Conservation (phyloP, 306 rosid genomes). For the Delonix regia region DNA sequence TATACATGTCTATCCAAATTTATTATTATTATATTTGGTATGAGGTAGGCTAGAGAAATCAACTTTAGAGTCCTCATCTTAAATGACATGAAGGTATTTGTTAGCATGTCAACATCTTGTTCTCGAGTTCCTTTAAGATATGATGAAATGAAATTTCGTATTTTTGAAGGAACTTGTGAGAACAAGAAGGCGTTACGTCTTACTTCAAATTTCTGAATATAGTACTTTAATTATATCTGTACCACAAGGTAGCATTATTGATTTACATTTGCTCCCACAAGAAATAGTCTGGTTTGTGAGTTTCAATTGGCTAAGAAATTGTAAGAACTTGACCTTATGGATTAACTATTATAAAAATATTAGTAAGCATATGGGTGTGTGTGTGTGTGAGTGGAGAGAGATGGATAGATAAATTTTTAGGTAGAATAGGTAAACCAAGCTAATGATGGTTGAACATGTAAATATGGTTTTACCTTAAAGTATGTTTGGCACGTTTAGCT, state of each 20-base stretch:
- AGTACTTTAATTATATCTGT: background rate
- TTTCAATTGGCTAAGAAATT: background rate
- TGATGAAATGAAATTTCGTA: slow-evolving; percentile 38
- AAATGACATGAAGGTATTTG: slow-evolving; percentile 6
- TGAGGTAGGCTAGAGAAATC: background rate
- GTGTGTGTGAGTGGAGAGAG: too few species aligned
- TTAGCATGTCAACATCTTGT: slow-evolving; percentile 34
- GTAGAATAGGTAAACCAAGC: too few species aligned
- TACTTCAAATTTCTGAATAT: slow-evolving; percentile 5
- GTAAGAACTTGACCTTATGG: background rate
- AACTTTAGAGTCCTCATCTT: background rate
- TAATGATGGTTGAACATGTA: too few species aligned
- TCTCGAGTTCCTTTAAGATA: slow-evolving; percentile 10
- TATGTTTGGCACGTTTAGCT: too few species aligned
- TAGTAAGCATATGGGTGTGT: too few species aligned
- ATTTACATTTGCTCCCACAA: background rate
- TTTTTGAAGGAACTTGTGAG: slow-evolving; percentile 32
- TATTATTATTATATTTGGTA: background rate
- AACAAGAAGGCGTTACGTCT: background rate
- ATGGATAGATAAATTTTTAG: too few species aligned
- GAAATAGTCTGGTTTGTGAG: background rate
- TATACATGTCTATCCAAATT: background rate
- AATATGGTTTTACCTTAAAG: too few species aligned
- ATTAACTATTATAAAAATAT: background rate
- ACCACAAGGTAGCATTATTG: background rate